Evolutionary conservation across 352 stramenopile species (phyloP).

Genomic region (Plasmopara viticola): DNA sequence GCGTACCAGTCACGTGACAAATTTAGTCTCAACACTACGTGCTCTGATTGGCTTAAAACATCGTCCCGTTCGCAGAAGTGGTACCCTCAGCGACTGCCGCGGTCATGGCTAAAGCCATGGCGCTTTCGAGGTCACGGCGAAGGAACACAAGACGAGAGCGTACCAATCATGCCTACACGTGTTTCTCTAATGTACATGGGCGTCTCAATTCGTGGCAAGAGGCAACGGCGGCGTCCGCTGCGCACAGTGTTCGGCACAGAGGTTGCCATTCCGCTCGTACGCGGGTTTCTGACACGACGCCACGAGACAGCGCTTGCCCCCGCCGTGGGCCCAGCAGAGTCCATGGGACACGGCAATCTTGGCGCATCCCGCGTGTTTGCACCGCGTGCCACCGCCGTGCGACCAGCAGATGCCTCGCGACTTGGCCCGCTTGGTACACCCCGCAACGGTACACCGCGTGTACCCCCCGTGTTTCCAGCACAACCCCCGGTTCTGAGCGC

Average conservation of each 20-base stretch:
- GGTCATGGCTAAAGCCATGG: too few species aligned
- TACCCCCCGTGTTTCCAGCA: constrained; percentile 35
- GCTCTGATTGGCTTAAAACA: too few species aligned
- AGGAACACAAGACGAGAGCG: too few species aligned
- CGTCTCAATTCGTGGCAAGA: constrained; percentile 2
- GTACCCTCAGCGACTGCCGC: too few species aligned
- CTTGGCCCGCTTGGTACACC: constrained; percentile 62
- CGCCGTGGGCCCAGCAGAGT: constrained; percentile 48
- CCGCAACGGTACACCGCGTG: constrained; percentile 44
- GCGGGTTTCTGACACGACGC: constrained; percentile 41
- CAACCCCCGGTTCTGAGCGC: constrained; percentile 47
- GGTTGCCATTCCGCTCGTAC: constrained; percentile 52
- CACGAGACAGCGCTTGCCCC: constrained; percentile 34
- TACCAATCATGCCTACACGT: constrained; percentile 2
- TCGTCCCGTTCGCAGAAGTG: too few species aligned
- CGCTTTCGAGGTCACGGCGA: too few species aligned
- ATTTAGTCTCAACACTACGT: too few species aligned
- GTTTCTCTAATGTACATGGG: constrained; percentile 25
- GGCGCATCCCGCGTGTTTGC: constrained; percentile 36
- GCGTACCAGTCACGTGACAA: too few species aligned
- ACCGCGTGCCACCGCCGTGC: constrained; percentile 67
- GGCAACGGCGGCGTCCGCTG: constrained; percentile 8
- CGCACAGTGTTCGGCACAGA: constrained; percentile 29
- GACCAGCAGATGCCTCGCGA: constrained; percentile 84
- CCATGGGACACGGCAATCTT: constrained; percentile 56